Percentiles rank a stretch among this genome's conserved stretches.
These are phyloP conservation scores for Pulveroboletus ravenelii DNA, from an alignment of 768 basidiomycete genomes.

Conservation along the genomic window DNA sequence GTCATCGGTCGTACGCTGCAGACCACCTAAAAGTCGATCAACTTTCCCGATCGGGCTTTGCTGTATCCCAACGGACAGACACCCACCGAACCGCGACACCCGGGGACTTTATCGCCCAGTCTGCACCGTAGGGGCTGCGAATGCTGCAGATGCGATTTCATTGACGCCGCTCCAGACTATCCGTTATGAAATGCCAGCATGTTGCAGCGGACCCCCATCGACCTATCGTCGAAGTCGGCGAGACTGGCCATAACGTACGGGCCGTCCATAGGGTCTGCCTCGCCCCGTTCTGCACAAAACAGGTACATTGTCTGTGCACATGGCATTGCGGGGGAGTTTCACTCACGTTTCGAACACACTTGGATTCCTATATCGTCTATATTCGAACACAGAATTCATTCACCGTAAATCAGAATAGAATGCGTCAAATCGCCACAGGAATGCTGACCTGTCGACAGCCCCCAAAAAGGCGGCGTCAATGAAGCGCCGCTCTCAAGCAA, in stretches of 20 bases:
- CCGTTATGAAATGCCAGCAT: constrained; percentile 10
- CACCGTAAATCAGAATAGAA: constrained; percentile 24
- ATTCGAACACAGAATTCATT: constrained; percentile 13
- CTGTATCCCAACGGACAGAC: constrained; percentile 13
- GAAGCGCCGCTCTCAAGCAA: constrained; percentile 16
- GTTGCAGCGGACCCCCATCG: background rate
- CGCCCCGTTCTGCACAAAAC: constrained; percentile 9
- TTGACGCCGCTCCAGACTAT: constrained; percentile 10
- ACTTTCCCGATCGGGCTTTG: constrained; percentile 17
- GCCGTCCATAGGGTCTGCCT: background rate
- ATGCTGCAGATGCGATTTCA: background rate
- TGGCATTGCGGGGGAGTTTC: constrained; percentile 16
- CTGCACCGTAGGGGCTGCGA: constrained; percentile 4
- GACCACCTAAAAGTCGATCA: constrained; percentile 14
- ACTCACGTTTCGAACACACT: background rate
- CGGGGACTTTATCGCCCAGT: constrained; percentile 20
- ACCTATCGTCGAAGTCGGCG: constrained; percentile 24
- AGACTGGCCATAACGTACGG: background rate
- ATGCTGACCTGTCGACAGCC: constrained; percentile 16
- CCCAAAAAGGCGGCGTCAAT: constrained; percentile 9
- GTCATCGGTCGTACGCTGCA: constrained; percentile 11
- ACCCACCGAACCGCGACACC: constrained; percentile 22
- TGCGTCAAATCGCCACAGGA: constrained; percentile 26
- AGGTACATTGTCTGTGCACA: constrained; percentile 14
- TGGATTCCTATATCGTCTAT: constrained; percentile 17